These are phyloP conservation scores for Candida oleophila DNA, from an alignment of 805 yeast genomes.

Conservation along the genomic window DNA sequence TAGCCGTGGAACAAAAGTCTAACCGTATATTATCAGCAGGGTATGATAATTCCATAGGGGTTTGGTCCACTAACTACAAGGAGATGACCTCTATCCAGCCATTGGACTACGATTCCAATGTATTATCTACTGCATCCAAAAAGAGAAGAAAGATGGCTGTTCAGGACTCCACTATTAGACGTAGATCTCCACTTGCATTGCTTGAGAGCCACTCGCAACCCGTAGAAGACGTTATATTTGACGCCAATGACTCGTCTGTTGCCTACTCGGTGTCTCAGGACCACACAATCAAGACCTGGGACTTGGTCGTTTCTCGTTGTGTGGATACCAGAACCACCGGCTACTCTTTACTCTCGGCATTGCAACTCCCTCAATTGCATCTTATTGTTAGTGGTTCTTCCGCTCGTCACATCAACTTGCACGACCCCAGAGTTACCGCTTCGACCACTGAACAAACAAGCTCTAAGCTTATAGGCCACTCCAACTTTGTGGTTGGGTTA, in stretches of 20 bases:
- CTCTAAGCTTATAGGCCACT: conserved; percentile 80
- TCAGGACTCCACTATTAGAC: conserved; percentile 70
- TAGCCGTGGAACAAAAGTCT: conserved; percentile 56
- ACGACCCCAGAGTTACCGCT: conserved; percentile 79
- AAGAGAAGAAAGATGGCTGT: conserved; percentile 84
- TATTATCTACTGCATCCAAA: conserved; percentile 74
- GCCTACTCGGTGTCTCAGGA: conserved; percentile 95
- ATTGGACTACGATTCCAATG: conserved; percentile 41
- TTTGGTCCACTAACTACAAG: conserved; percentile 87
- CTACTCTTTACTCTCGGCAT: conserved; percentile 75
- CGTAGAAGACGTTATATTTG: conserved; percentile 82
- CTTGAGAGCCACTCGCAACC: conserved; percentile 84
- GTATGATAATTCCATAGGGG: conserved; percentile 72
- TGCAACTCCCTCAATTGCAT: conserved; percentile 64
- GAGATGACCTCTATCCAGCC: conserved; percentile 69
- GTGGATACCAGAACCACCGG: conserved; percentile 88
- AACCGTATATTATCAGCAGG: conserved; percentile 80
- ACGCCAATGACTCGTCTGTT: conserved; percentile 68
- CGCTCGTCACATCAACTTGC: conserved; percentile 93
- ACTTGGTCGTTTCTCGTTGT: conserved; percentile 78
- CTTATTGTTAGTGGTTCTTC: conserved; percentile 92
- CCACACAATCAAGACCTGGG: conserved; percentile 96
- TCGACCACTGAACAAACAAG: conserved; percentile 56
- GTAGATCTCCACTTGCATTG: conserved; percentile 78
- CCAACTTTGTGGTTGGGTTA: conserved; percentile 82